Conservation (phyloP, 306 rosid genomes). For the Vigna angularis region DNA sequence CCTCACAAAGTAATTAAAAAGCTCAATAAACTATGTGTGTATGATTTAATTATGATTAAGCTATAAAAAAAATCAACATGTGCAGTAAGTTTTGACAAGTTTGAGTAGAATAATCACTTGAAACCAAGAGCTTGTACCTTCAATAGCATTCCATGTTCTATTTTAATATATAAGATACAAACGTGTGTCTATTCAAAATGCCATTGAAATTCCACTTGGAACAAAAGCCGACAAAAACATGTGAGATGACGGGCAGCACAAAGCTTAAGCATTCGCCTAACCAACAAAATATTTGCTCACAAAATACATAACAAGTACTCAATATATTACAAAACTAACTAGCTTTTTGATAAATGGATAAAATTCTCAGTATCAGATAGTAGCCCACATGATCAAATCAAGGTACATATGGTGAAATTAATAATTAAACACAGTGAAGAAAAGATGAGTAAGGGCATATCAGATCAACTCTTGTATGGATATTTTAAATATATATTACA, state of each 20-base stretch:
- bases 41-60: background rate
- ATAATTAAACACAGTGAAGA: constrained; percentile 26
- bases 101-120: constrained; percentile 36
- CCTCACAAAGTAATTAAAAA: constrained; percentile 8
- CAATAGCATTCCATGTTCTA: constrained; percentile 19
- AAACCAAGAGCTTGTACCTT: constrained; percentile 41
- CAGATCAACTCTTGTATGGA: constrained; percentile 42
- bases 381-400: constrained; percentile 57
- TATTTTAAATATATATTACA: constrained; percentile 33
- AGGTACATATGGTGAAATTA: constrained; percentile 47
- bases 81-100: constrained; percentile 40
- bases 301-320: constrained; percentile 4
- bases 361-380: constrained; percentile 51
- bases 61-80: constrained; percentile 31
- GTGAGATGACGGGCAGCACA: constrained; percentile 64
- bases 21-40: constrained; percentile 38
- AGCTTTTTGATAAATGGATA: constrained; percentile 52
- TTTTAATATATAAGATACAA: constrained; percentile 34
- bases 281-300: constrained; percentile 45
- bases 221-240: constrained; percentile 61
- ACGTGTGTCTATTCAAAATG: constrained; percentile 37
- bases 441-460: constrained; percentile 33
- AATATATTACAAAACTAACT: constrained; percentile 25
- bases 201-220: constrained; percentile 44
- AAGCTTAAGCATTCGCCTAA: constrained; percentile 59